phyloP scores from a whole-genome alignment of 352 stramenopile species.

The Pythium folliculosum region DNA sequence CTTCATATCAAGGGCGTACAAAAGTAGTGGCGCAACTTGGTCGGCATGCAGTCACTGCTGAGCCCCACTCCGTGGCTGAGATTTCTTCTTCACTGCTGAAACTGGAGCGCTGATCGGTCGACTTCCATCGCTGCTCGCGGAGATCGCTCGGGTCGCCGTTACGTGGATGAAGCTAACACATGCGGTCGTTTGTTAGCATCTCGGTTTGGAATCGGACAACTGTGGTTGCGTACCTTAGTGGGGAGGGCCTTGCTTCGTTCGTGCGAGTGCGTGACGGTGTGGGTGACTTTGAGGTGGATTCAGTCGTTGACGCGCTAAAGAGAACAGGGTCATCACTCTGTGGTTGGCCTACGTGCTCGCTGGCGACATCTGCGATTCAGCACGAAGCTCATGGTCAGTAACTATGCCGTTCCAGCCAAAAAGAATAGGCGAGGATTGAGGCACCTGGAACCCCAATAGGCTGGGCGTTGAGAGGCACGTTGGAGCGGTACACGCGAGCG shows the following conservation, averaged over 20 bases:
- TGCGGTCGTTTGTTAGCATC: too few species aligned
- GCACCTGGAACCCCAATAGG: slow-evolving; percentile 18
- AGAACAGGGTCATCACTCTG: background rate
- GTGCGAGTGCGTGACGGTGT: slow-evolving; percentile 12
- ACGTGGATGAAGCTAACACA: slow-evolving; percentile 44
- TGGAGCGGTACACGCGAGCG: slow-evolving; percentile 62
- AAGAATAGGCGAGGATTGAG: background rate
- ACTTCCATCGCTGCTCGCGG: slow-evolving; percentile 17
- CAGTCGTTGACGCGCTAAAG: background rate
- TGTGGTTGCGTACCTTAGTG: slow-evolving; percentile 18
- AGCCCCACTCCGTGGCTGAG: slow-evolving; percentile 7
- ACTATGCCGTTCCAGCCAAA: background rate
- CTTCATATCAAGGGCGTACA: slow-evolving; percentile 33
- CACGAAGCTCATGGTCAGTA: background rate
- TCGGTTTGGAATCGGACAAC: background rate
- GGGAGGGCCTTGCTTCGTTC: slow-evolving; percentile 13
- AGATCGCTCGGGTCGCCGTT: slow-evolving; percentile 35
- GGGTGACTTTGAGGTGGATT: slow-evolving; percentile 7
- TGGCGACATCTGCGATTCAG: background rate
- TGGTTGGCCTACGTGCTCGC: background rate
- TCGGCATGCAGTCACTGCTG: background rate
- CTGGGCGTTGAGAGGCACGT: slow-evolving; percentile 58
- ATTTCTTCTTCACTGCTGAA: slow-evolving; percentile 48
- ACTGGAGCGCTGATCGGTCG: slow-evolving; percentile 57
- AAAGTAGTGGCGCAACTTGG: background rate